Evolutionary conservation across 2,329 filamentous ascomycete species (phyloP).

Genomic region (Cladophialophora chaetospira): DNA sequence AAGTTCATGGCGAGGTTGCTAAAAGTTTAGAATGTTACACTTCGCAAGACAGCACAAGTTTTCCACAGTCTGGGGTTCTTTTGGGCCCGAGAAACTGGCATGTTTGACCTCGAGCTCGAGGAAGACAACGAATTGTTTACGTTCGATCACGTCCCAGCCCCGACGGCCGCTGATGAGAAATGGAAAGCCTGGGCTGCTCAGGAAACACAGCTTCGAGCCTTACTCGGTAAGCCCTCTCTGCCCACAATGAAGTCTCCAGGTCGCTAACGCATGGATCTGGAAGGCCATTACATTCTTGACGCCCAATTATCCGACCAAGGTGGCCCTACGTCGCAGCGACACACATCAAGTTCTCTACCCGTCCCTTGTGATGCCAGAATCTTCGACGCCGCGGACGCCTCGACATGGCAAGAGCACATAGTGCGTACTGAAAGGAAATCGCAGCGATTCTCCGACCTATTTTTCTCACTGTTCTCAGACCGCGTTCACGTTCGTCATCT

Average conservation of each 20-base stretch:
- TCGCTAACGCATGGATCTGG: background rate
- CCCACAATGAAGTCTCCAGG: background rate
- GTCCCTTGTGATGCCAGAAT: slow-evolving; percentile 44
- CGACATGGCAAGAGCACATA: slow-evolving; percentile 33
- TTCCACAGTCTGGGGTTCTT: slow-evolving; percentile 50
- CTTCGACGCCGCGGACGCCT: slow-evolving; percentile 44
- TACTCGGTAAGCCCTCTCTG: slow-evolving; percentile 32
- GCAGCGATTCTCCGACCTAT: slow-evolving; percentile 34
- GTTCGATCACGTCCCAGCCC: slow-evolving; percentile 37
- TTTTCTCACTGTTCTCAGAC: slow-evolving; percentile 46
- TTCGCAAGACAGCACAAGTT: slow-evolving; percentile 48
- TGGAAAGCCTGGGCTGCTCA: slow-evolving; percentile 48
- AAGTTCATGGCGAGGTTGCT: background rate
- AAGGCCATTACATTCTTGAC: slow-evolving; percentile 50
- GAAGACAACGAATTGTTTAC: slow-evolving; percentile 39
- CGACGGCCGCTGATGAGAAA: slow-evolving; percentile 40
- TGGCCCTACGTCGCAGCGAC: slow-evolving; percentile 46
- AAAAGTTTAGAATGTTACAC: slow-evolving; percentile 38
- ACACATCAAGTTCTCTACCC: slow-evolving; percentile 46
- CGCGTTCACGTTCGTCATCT: slow-evolving; percentile 35
- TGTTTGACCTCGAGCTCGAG: slow-evolving; percentile 40
- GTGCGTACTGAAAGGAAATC: background rate
- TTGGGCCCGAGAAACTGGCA: slow-evolving; percentile 50
- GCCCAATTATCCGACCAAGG: slow-evolving; percentile 48
- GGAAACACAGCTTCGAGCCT: slow-evolving; percentile 48